Evolutionary conservation across 202 grass and related monocot species (phyloP), one percentile per base, ranked within the genome.

Genomic region (Dendrocalamus latiflorus): DNA sequence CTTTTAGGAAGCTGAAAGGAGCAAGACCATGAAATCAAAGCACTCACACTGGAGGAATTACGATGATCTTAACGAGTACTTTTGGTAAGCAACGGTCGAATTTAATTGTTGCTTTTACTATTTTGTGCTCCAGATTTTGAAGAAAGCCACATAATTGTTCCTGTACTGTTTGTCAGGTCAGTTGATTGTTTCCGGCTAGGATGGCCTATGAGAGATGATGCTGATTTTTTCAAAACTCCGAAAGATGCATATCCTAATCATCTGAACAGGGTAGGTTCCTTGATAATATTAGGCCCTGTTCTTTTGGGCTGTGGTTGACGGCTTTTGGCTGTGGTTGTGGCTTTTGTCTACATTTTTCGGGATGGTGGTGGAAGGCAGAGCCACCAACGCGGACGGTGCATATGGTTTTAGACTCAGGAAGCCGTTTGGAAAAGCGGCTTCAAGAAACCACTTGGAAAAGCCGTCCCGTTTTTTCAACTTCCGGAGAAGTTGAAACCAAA

Each of bases 1-100:
- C 53, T 67, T 72, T 84, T 83, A 99, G 96, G 96, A 99, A 94
- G 93, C 96, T 60, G 86, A 89, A 53, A 88, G 81, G 77, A 95
- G 96, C 85, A 93, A 92, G 81, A 87, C 61, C 44, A 88, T 93
- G 44, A 98, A 76, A 84, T 98, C 96, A 65, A 98, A 98, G 59
- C 96, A 99, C 86, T 99, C 93, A 39, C 91, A 99, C 56, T 99
- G 96, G 96, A 93, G 93, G 75, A 99, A 99, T 66, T 99, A 99
- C 68, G 95, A 98, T 87, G 95, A 98, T 95, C 82, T 98, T 15
- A 98, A 98, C 86, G 95, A 98, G 44, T 98, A 95, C 84, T 99
- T 98, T 71, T 99, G 96, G 95, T 98, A 83, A 67, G 82, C 1
- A 18, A 49, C 16, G 44, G 43, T 56, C 22, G 13, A 58, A 78